phyloP scores from a whole-genome alignment of 768 basidiomycete genomes.

The Podaxis rugospora region DNA sequence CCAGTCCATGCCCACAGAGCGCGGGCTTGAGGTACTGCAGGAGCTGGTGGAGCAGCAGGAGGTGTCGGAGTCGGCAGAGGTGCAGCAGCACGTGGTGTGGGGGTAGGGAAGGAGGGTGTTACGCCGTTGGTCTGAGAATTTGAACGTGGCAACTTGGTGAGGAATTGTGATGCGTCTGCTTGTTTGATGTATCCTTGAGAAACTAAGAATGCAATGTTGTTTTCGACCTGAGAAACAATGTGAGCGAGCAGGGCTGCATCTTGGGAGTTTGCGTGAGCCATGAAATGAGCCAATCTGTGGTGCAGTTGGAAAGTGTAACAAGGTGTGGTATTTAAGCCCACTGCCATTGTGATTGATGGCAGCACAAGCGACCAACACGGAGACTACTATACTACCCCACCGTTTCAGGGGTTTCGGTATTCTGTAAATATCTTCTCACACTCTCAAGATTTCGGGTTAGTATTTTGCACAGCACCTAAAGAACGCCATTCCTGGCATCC shows the following conservation, averaged over 20 bases:
- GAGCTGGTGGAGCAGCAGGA: constrained; percentile 14
- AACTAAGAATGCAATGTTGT: constrained; percentile 54
- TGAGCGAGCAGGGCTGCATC: constrained; percentile 52
- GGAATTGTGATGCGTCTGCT: constrained; percentile 43
- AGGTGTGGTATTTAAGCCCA: background rate
- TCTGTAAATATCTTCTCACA: too few relatives aligned
- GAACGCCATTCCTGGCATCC: too few relatives aligned
- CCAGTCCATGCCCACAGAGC: constrained; percentile 66
- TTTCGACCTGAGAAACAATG: constrained; percentile 51
- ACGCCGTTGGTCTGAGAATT: background rate
- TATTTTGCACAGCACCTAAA: too few relatives aligned
- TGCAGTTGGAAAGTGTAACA: background rate
- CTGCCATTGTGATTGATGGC: background rate
- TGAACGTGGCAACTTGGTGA: constrained; percentile 41
- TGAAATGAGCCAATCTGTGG: constrained; percentile 8
- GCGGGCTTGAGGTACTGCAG: constrained; percentile 33
- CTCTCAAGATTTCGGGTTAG: too few relatives aligned
- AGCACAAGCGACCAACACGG: background rate
- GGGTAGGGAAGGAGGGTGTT: constrained; percentile 5
- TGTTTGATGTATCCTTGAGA: constrained; percentile 49
- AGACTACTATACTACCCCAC: background rate
- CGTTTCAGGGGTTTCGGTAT: too few relatives aligned
- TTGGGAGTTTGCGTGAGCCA: constrained; percentile 30
- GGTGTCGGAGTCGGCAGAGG: background rate
- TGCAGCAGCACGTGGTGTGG: background rate